Conservation (phyloP, 2,329 filamentous ascomycete genomes). For the Xylariaceae sp. region DNA sequence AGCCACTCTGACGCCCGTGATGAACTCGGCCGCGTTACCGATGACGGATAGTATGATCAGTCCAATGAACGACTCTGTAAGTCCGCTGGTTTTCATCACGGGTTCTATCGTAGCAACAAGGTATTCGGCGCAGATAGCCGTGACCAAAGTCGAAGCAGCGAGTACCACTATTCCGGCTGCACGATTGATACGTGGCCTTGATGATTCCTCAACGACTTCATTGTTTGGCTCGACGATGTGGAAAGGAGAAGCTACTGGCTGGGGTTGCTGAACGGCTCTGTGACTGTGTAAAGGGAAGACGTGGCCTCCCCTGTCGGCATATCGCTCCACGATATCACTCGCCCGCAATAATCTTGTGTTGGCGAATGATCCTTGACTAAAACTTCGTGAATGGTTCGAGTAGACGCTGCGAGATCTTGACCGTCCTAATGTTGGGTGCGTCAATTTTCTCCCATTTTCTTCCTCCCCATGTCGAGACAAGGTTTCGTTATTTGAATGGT, state of each 20-base stretch:
- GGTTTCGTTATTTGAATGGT: no score
- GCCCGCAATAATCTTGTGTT: constrained; percentile 5
- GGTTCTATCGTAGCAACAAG: constrained; percentile 62
- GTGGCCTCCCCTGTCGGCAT: constrained; percentile 4
- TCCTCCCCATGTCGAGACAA: constrained; percentile 1
- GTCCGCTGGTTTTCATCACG: constrained; percentile 47
- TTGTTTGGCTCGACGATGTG: constrained; percentile 32
- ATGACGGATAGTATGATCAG: constrained; percentile 67
- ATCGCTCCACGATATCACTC: constrained; percentile 9
- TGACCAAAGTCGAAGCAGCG: constrained; percentile 58
- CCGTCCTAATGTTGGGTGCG: background rate
- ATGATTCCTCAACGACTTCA: constrained; percentile 41
- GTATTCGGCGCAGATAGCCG: constrained; percentile 64
- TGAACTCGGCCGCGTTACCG: constrained; percentile 66
- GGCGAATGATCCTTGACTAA: constrained; percentile 9
- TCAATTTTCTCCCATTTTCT: constrained; percentile 11
- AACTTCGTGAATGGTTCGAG: constrained; percentile 5
- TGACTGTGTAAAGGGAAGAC: background rate
- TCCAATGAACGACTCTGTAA: constrained; percentile 63
- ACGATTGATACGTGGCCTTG: constrained; percentile 32
- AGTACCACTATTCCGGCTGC: constrained; percentile 49
- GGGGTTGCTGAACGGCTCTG: background rate
- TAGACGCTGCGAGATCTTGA: constrained; percentile 1
- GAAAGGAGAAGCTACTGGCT: background rate
- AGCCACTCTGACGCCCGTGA: constrained; percentile 64